A percentile compares a stretch with the other conserved stretches of the same genome.
Evolutionary conservation across 1,139 yeast species (phyloP).

Genomic region (Pichia sp.): DNA sequence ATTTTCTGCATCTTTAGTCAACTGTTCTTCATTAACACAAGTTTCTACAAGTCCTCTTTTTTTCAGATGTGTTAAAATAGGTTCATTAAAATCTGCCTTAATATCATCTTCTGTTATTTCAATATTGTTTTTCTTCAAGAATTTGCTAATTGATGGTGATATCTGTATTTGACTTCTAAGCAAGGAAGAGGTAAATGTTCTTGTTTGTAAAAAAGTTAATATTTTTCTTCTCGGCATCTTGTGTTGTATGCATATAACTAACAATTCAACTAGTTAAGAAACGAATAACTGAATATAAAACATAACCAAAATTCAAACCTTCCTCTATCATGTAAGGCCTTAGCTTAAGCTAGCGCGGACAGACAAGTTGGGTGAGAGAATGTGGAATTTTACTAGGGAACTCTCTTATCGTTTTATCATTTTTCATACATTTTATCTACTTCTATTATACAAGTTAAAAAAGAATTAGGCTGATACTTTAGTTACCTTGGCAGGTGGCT

Average conservation of each 20-base stretch:
- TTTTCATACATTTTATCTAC: too few relatives aligned
- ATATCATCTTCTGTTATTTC: slow-evolving; percentile 24
- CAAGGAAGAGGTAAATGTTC: neutral
- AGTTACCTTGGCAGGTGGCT: slow-evolving; percentile 1
- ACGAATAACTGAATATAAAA: too few relatives aligned
- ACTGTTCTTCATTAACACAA: slow-evolving; percentile 40
- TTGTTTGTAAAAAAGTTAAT: neutral
- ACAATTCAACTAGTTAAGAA: neutral
- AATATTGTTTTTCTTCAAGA: slow-evolving; percentile 20
- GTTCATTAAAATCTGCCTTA: slow-evolving; percentile 33
- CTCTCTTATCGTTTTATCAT: too few relatives aligned
- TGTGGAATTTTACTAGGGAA: too few relatives aligned
- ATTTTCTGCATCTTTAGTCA: slow-evolving; percentile 36
- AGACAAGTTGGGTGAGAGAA: neutral
- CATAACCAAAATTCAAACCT: too few relatives aligned
- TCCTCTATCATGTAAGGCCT: too few relatives aligned
- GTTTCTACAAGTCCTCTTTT: slow-evolving; percentile 45
- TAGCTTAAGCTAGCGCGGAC: too few relatives aligned
- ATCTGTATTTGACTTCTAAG: slow-evolving; percentile 27
- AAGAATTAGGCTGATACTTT: neutral
- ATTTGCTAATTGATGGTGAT: slow-evolving; percentile 21
- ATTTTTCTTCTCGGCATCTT: neutral
- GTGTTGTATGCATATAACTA: neutral
- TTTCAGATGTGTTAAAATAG: slow-evolving; percentile 42
- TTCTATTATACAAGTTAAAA: too few relatives aligned